Evolutionary conservation across 345 rosid genomes (phyloP), one percentile per base, ranked within the genome.

Genomic region (Lumnitzera littorea): DNA sequence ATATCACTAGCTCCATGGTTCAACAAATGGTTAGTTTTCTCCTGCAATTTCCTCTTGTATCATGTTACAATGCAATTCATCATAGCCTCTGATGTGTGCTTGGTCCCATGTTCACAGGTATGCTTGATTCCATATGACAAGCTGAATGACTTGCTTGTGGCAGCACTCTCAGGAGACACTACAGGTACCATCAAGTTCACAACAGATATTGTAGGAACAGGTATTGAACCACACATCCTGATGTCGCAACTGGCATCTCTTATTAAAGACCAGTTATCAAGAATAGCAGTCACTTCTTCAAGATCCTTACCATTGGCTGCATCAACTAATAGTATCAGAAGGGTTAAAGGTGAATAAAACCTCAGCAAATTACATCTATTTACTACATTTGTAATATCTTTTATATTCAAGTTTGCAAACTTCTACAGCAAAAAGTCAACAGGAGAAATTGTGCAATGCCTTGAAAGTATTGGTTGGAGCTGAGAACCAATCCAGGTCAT

Each of bases 231-330:
- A 46, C 63, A 61, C 51, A 51, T 65, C 52, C 56, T 75, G 25
- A 62, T 64, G 27, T 71, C 67, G 23, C 79, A 75, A 48, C 24
- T 71, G 64, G 70, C 67, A n/a, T 56, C 76, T 64, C 70, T 75
- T 48, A 58, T 71, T 47, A 68, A 70, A 56, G 73, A 75, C 51
- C 16, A 43, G 2, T 64, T 75, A 41, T 60, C 79, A 24, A 60
- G 61, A 41, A 48, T 60, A 3, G 64, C 61, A 23, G n/a, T 52
- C 20, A 13, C 60, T 15, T 25, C 15, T 51, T 29, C 72, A 8
- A 46, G 47, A 23, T 54, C 67, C 51, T 53, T 29, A 5, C 56
- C 55, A 49, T 24, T 56, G 41, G 63, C 62, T 29, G 58, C 58
- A 31, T 56, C 71, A 50, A 51, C 58, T 31, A 69, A 60, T 54